These are phyloP conservation scores for Suillus lakei DNA, from an alignment of 768 basidiomycete species.

Conservation along the genomic window DNA sequence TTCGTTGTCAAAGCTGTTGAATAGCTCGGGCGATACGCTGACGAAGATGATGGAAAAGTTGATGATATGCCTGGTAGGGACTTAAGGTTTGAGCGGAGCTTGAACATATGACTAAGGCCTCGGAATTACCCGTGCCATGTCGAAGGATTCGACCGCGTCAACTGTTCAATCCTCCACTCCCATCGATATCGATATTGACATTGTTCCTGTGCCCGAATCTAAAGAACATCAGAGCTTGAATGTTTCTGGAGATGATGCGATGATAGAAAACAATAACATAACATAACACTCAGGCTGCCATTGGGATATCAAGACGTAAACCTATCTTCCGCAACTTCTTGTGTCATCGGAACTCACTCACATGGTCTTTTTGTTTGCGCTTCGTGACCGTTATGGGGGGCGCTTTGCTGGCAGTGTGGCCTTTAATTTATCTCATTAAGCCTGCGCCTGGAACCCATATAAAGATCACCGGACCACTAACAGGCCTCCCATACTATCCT, in stretches of 20 bases:
- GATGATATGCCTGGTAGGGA: slow-evolving; percentile 2
- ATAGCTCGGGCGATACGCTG: background rate
- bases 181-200: too few relatives aligned
- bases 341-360: background rate
- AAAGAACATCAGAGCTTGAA: background rate
- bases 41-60: background rate
- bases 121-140: background rate
- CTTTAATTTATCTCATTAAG: slow-evolving; percentile 8
- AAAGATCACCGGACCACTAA: background rate
- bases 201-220: background rate
- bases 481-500: slow-evolving; percentile 12
- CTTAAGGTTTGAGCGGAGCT: slow-evolving; percentile 8
- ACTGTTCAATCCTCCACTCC: too few relatives aligned
- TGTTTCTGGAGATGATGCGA: background rate
- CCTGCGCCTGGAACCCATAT: background rate
- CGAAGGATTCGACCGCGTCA: too few relatives aligned
- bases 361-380: slow-evolving; percentile 37
- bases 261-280: background rate
- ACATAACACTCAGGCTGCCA: background rate
- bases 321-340: background rate
- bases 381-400: slow-evolving; percentile 25
- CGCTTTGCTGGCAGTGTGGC: slow-evolving; percentile 17
- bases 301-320: background rate
- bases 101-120: background rate
- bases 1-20: background rate